Evolutionary conservation across 192 early-diverging fungal genomes (phyloP), one percentile per base, ranked within the genome.

Genomic region (Dissophora globulifera): DNA sequence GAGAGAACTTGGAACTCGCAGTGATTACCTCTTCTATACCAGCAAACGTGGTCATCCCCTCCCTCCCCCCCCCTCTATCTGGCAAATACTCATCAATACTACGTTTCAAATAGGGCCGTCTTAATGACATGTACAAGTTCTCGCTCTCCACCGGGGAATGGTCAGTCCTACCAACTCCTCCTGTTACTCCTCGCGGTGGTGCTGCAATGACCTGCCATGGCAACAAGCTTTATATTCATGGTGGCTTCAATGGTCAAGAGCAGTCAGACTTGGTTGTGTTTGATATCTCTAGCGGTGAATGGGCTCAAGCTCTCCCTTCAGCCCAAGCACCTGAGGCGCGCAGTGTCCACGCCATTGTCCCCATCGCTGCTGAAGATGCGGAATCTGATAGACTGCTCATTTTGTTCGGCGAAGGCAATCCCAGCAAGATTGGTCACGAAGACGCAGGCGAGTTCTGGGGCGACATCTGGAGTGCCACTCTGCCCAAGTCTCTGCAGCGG

Each of bases 191-290:
- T 45, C 74, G 74, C 35, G 74, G 64, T 45, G 63, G 74, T 46
- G 56, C 74, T 50, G 63, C 63, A 2, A 49, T 78, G 30, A 48
- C 57, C 9, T 78, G 60, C 45, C 40, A 60, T 30, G 25, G 33
- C 40, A 61, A 48, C 51, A 51, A 48, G 9, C 4, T 71, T 3
- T 62, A 43, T 41, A 0, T 71, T 3, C 60, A 62, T 71, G 69
- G 69, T 8, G 59, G 68, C n/a, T 71, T 71, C 35, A 51, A n/a
- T 41, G 65, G 65, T 6, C 25, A 67, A 23, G 68, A 71, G 41
- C 50, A 59, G 13, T 58, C 47, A 8, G 68, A 71, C 26, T 26
- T 71, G 38, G 52, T 50, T 20, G 50, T 56, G 9, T 71, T 62
- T 23, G 41, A 52, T 31, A 54, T 31, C 15, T 12, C 27, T 12